These are phyloP conservation scores for Dichotomocladium elegans DNA, from an alignment of 371 early-diverging fungal species.

Conservation along the genomic window DNA sequence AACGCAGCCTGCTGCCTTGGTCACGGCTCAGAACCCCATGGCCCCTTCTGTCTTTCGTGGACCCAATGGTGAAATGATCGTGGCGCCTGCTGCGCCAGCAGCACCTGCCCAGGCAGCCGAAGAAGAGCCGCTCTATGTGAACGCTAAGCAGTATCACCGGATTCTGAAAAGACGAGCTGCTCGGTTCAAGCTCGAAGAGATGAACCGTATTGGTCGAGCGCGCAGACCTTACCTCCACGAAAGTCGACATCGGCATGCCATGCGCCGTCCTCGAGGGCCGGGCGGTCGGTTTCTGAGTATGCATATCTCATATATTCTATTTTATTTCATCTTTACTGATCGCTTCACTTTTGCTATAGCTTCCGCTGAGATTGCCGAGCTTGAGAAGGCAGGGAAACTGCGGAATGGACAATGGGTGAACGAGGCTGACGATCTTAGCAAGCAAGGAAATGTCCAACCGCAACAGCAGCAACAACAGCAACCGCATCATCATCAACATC, in stretches of 20 bases:
- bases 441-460: conserved; percentile 9
- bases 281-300: conserved; percentile 83
- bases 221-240: conserved; percentile 92
- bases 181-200: conserved; percentile 62
- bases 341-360: conserved; percentile 13
- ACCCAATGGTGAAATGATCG: conserved; percentile 13
- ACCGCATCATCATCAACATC: conserved; percentile 11
- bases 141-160: conserved; percentile 89
- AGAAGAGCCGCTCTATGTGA: conserved; percentile 88
- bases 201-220: conserved; percentile 55
- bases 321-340: background rate
- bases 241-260: conserved; percentile 95
- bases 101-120: conserved; percentile 25
- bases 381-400: conserved; percentile 28
- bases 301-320: background rate
- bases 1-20: conserved; percentile 20
- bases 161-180: conserved; percentile 87
- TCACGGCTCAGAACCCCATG: conserved; percentile 29
- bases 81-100: conserved; percentile 10
- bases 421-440: background rate
- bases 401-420: conserved; percentile 1
- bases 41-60: conserved; percentile 15
- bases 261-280: conserved; percentile 93
- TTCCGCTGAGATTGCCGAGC: conserved; percentile 51
- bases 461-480: conserved; percentile 11